Evolutionary conservation across 257 asterid species (phyloP), one percentile per base, ranked within the genome.

Genomic region (Solanum tarapatanum): DNA sequence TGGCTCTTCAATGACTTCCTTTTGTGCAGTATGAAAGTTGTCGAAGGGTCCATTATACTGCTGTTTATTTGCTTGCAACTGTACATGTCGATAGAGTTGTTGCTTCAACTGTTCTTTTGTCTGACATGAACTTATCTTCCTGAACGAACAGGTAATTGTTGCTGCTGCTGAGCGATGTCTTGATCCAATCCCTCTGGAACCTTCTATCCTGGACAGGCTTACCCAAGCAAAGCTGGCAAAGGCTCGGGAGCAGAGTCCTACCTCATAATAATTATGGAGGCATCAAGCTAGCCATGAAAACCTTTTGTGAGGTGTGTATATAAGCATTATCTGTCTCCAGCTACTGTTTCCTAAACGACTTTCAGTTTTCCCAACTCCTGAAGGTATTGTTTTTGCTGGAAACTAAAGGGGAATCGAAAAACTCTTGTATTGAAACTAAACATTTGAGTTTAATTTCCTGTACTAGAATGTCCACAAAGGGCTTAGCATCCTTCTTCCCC

Each of bases 121-220:
- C 60, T 8, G 26, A 35, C 17, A 30, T 45, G 37, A 24, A 48
- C 13, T 24, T 3, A 36, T 74, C 79, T 58, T 60, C 30, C 32
- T 70, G 64, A 79, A 77, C 33, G 51, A 72, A 77, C 41, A 97
- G 99, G 99, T 97, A 72, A 91, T 95, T 82, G 98, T 95, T 86
- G 92, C 94, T 89, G 91, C 94, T 72, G 96, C 99, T 11, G 99
- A 97, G 90, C 97, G 99, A 48, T 95, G 98, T 88, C 97, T 94
- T 2, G 99, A 97, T 93, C 93, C 95, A 39, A 89, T 91, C 87
- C 95, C 98, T 24, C 87, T 97, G 80, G 98, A 97, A 90, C 94
- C 93, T 80, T 93, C 98, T 7, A 94, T 97, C 86, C 88, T 97
- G 92, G 98, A 97, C 91, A 94, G 94, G 89, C 95, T 97, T 60